Evolutionary conservation across 495 filamentous ascomycete species (phyloP), one percentile per base, ranked within the genome.

Genomic region (Physcia stellaris): DNA sequence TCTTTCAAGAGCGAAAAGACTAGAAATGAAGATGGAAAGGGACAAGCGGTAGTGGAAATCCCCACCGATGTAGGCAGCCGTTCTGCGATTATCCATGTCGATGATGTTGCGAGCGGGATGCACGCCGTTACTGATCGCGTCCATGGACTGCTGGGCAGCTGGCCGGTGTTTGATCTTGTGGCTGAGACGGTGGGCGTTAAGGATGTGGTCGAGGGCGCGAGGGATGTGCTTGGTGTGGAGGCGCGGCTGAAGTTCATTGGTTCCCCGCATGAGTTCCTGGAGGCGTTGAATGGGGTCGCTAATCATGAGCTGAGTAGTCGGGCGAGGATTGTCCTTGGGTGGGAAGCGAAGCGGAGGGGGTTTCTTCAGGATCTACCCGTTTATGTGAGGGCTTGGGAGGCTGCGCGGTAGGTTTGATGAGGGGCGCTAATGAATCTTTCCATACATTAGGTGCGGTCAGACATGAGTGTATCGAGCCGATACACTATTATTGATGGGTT

Each of bases 91-190:
- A 15, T 16, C 32, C 32, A 34, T 16, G 51, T 66, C 13, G 62
- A 64, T 33, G 62, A 64, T 49, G 52, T 53, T 6, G 62, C 56
- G 2, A 34, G 46, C 16, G 62, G 46, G 0, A 50, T 60, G 11
- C 49, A 51, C 37, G 43, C 40, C 0, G 57, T 56, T 1, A 45
- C 66, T 24, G 62, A 67, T 26, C 53, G 56, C 17, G 37, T 67
- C 18, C 38, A 48, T 11, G 22, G 48, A 18, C 35, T 60, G 10
- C 20, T 54, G 3, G 48, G 52, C 12, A 48, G 52, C 9, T 62
- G 59, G 46, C 63, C 62, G 1, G 49, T 67, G 4, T 67, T 67
- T 52, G 58, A 64, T 48, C 51, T 67, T 5, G 38, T 58, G 16
- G 52, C 46, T 5, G 49, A 50, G 24, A 32, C 42, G 35, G 57